Base-by-base conservation (phyloP, 176 grass and related monocot genomes). In the Dactylis glomerata region DNA sequence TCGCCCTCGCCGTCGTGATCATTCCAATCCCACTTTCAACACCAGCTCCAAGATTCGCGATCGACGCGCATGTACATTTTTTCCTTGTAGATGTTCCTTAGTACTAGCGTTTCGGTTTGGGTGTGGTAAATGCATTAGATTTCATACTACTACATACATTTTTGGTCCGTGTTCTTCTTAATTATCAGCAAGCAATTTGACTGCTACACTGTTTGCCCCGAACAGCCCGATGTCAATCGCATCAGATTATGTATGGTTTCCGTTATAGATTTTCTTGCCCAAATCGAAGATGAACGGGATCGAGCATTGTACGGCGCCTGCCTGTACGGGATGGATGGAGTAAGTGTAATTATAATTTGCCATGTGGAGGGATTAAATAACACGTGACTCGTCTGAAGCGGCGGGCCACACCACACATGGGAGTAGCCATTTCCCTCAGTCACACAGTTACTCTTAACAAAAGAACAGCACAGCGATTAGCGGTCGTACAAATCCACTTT, bases 11-110 rank as follows among this genome's bases (percentile, higher is more conserved):
- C 28, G 51, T 24, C 80, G 44, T 76, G 77, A 85, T 59, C 73
- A 73, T 27, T 12, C 33, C 34, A 8, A 0, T 0, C 1, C 38
- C 36, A 14, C 5, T 6, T 38, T 6, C 40, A 41, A 41, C 7
- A 1, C 26, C 15, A 40, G 45, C 69, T 15, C 40, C 38, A 45
- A 58, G 11, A 31, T 16, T 42, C 31, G 23, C 9, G 3, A 7
- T 10, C 23, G 37, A 14, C 4, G 6, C 31, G 68, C 68, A 2
- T 83, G 82, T 83, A 83, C 82, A 83, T 83, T 46, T 83, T 46
- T 75, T 24, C 26, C 27, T 20, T 64, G 30, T 26, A 37, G 6
- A 16, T 26, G 34, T 37, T 6, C 0, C 2, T 36, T 51, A 20
- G 16, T 14, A n/a, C n/a, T 40, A 40, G n/a, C 3, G 52, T 8